phyloP scores from a whole-genome alignment of 2,329 filamentous ascomycete species.

The Aspergillus flavus region DNA sequence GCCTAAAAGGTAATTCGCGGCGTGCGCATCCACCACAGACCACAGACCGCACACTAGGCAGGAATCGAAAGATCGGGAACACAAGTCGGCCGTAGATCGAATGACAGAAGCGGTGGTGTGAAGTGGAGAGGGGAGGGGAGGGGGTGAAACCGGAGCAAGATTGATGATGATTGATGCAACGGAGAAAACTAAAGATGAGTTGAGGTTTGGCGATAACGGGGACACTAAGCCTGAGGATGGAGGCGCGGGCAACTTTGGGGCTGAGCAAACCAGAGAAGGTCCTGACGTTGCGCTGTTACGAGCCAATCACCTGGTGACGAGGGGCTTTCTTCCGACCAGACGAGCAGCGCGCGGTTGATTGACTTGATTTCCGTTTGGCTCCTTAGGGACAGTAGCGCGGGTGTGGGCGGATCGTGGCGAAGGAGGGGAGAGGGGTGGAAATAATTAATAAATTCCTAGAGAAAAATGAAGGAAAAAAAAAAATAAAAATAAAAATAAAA shows the following conservation, averaged over 20 bases:
- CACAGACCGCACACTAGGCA: slow-evolving; percentile 18
- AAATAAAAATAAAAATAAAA: no score
- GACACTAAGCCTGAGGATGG: slow-evolving; percentile 5
- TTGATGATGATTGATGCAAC: slow-evolving; percentile 8
- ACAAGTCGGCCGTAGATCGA: slow-evolving; percentile 11
- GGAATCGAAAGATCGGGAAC: slow-evolving; percentile 11
- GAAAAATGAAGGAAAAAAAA: not conserved
- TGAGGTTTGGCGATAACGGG: slow-evolving; percentile 19
- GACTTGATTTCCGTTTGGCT: slow-evolving; percentile 2
- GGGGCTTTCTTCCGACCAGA: slow-evolving; percentile 18
- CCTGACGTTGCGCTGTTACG: slow-evolving; percentile 20
- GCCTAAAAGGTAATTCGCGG: slow-evolving; percentile 32
- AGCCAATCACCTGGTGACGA: slow-evolving; percentile 22
- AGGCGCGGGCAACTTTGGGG: slow-evolving; percentile 10
- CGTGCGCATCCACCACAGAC: slow-evolving; percentile 38
- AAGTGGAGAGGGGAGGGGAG: slow-evolving; percentile 6
- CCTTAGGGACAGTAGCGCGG: not conserved
- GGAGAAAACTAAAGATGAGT: slow-evolving; percentile 13
- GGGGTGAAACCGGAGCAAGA: slow-evolving; percentile 5
- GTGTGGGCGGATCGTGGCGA: slow-evolving; percentile 11
- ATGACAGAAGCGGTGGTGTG: slow-evolving; percentile 5
- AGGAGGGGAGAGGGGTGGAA: slow-evolving; percentile 5
- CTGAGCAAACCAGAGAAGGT: slow-evolving; percentile 9
- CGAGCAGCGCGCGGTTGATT: slow-evolving; percentile 3
- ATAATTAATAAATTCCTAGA: not conserved